Conservation (phyloP, 2,329 filamentous ascomycete species). For the Fusarium luffae region DNA sequence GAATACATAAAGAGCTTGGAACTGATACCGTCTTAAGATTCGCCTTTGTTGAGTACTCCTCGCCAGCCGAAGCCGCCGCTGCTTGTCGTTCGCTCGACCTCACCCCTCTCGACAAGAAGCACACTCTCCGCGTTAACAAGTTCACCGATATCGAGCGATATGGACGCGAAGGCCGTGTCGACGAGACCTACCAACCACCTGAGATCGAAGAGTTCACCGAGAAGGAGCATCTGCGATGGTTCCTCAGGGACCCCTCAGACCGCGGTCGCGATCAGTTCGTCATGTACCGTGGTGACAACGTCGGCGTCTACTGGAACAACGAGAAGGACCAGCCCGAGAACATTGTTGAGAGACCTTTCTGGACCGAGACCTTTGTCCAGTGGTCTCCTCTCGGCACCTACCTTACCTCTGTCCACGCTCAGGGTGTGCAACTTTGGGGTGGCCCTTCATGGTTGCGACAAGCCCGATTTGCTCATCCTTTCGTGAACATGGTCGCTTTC, state of each 20-base stretch:
- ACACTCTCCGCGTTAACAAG: slow-evolving; percentile 96
- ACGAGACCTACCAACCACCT: slow-evolving; percentile 88
- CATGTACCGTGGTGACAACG: slow-evolving; percentile 91
- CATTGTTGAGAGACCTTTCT: slow-evolving; percentile 91
- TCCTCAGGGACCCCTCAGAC: slow-evolving; percentile 81
- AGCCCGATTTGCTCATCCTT: slow-evolving; percentile 93
- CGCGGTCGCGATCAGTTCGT: slow-evolving; percentile 95
- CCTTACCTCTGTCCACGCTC: slow-evolving; percentile 92
- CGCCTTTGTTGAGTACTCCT: slow-evolving; percentile 96
- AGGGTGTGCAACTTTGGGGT: slow-evolving; percentile 98
- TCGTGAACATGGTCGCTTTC: slow-evolving; percentile 95
- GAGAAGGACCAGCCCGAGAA: slow-evolving; percentile 90
- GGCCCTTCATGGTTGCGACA: slow-evolving; percentile 89
- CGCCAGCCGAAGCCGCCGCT: slow-evolving; percentile 86
- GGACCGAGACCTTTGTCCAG: slow-evolving; percentile 98
- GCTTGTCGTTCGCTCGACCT: slow-evolving; percentile 90
- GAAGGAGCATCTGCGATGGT: slow-evolving; percentile 94
- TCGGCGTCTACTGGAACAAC: slow-evolving; percentile 98
- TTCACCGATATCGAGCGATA: slow-evolving; percentile 97
- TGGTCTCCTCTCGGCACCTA: slow-evolving; percentile 97
- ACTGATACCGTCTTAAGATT: slow-evolving; percentile 67
- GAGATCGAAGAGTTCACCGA: slow-evolving; percentile 86
- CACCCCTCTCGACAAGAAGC: slow-evolving; percentile 93
- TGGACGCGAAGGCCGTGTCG: slow-evolving; percentile 90
- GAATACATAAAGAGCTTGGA: slow-evolving; percentile 7